Evolutionary conservation across 345 rosid species (phyloP), one percentile per base, ranked within the genome.

Genomic region (Syzygium jambos): DNA sequence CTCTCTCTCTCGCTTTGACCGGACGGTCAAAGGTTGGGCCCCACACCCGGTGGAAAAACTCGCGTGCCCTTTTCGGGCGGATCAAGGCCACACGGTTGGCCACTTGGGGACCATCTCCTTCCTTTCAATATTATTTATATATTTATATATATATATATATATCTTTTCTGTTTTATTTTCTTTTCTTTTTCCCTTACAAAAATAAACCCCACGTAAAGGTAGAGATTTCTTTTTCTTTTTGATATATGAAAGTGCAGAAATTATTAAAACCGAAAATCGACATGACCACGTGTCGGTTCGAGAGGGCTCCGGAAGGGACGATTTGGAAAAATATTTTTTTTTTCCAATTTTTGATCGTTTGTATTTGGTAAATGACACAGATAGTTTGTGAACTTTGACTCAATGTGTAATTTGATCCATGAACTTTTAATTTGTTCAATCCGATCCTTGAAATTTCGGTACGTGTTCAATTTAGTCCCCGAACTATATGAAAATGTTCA

Each of bases 51-150:
- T 29, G 53, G 57, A 6, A 43, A 43, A 57, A 52, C 84, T 43
- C 52, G 7, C 73, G 78, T 73, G 78, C 52, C 0, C 29, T 86
- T 59, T 61, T 88, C 85, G 43, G 46, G 87, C 38, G 54, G 29
- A 85, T 88, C 93, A 89, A 92, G 89, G 87, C 90, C 92, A 91
- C 95, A 93, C 93, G 93, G 93, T 92, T 92, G 93, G 94, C 90
- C 95, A 92, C 89, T 22, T 73, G 27, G 49, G 49, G 49, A 73
- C 85, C 87, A 87, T 89, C 52, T 65, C 86, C 84, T 16, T 73
- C 49, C 51, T 30, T 63, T 30, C 46, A 17, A 30, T 65, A 65
- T 2, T 2, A n/a, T 3, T 1, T 27, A 59, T 59, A 19, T 59
- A n/a, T n/a, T 7, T n/a, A 12, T 27, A 29, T 12, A 27, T 61